Conservation (phyloP, 768 basidiomycete species). For the Collybia sp. region DNA sequence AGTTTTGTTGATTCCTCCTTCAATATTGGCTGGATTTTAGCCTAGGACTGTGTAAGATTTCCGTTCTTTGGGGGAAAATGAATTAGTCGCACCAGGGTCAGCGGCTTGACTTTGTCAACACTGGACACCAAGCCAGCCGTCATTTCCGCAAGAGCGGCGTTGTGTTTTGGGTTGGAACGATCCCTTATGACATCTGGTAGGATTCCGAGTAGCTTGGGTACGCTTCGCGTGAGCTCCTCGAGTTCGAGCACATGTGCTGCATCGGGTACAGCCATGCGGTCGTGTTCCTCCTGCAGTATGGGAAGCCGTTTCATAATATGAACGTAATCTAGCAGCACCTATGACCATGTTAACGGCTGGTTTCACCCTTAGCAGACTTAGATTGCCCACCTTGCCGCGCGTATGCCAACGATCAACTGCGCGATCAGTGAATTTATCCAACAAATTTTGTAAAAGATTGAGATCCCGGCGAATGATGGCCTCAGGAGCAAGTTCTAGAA, state of each 20-base stretch:
- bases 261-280: slow-evolving; percentile 40
- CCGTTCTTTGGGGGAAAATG: slow-evolving; percentile 18
- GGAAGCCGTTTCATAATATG: slow-evolving; percentile 59
- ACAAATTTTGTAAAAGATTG: slow-evolving; percentile 63
- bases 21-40: slow-evolving; percentile 29
- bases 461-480: slow-evolving; percentile 68
- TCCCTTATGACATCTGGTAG: slow-evolving; percentile 67
- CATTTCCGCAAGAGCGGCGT: slow-evolving; percentile 72
- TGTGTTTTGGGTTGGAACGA: slow-evolving; percentile 56
- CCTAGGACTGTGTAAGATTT: slow-evolving; percentile 31
- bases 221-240: slow-evolving; percentile 52
- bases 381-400: slow-evolving; percentile 68
- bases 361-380: slow-evolving; percentile 4
- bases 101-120: slow-evolving; percentile 56
- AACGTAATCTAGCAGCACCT: slow-evolving; percentile 74
- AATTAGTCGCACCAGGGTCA: slow-evolving; percentile 42
- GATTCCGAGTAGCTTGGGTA: slow-evolving; percentile 62
- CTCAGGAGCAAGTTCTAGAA: slow-evolving; percentile 85
- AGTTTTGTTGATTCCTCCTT: slow-evolving; percentile 57
- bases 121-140: slow-evolving; percentile 52
- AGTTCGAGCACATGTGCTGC: slow-evolving; percentile 45
- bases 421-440: slow-evolving; percentile 56
- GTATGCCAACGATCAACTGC: slow-evolving; percentile 74
- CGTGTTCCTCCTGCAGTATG: slow-evolving; percentile 40
- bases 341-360: background rate